phyloP scores from a whole-genome alignment of 164 flowering plant genomes.

The Magnolia kwangsiensis region DNA sequence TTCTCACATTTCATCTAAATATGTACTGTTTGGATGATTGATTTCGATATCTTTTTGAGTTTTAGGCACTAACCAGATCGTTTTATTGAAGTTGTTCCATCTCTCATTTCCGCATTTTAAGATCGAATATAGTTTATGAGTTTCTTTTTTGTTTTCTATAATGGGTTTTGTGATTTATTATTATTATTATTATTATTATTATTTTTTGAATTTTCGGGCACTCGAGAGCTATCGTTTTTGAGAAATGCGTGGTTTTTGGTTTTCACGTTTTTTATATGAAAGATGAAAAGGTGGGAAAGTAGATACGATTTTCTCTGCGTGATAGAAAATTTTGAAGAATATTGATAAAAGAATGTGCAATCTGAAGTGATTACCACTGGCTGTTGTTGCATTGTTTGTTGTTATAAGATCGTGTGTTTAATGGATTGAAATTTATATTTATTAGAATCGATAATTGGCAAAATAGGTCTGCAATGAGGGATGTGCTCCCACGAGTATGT shows the following conservation, averaged over 20 bases:
- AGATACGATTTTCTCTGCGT: background rate
- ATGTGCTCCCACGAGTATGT: too few relatives aligned
- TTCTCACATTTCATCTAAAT: background rate
- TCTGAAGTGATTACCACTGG: too few relatives aligned
- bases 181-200: background rate
- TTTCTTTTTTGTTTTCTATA: too few relatives aligned
- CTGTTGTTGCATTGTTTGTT: too few relatives aligned
- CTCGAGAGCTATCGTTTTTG: background rate
- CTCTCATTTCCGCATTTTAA: background rate
- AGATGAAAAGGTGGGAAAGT: background rate
- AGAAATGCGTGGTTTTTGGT: background rate
- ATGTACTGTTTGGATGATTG: background rate
- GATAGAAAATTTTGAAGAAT: background rate
- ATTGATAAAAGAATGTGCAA: too few relatives aligned
- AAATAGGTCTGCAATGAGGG: too few relatives aligned
- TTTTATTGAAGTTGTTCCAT: background rate
- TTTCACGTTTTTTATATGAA: background rate
- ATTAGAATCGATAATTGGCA: too few relatives aligned
- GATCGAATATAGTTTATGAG: background rate
- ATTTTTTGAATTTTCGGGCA: too few relatives aligned
- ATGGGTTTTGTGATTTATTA: too few relatives aligned
- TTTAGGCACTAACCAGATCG: background rate
- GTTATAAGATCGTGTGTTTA: too few relatives aligned
- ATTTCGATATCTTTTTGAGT: background rate
- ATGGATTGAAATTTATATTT: too few relatives aligned